phyloP scores from a whole-genome alignment of 2,329 filamentous ascomycete genomes.

The Xylaria sp. region DNA sequence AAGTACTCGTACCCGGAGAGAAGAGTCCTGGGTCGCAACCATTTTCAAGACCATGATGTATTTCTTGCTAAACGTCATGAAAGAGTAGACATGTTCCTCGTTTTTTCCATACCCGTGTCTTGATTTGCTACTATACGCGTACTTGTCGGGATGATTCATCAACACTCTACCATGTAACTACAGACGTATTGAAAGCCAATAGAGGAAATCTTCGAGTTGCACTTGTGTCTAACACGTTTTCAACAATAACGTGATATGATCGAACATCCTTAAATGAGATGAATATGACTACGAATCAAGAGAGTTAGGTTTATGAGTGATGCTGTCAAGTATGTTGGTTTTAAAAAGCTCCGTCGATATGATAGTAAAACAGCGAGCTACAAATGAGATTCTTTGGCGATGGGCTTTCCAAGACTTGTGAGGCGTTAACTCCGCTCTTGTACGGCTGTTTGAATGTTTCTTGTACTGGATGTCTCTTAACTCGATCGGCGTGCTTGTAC shows the following conservation, averaged over 20 bases:
- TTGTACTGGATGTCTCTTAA: background rate
- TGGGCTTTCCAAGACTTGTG: background rate
- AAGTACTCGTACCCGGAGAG: background rate
- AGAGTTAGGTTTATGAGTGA: too few relatives aligned
- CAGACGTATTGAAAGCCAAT: slow-evolving; percentile 6
- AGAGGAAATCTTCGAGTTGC: slow-evolving; percentile 1
- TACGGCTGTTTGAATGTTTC: background rate
- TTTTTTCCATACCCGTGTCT: background rate
- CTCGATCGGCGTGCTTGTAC: background rate
- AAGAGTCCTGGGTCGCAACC: background rate
- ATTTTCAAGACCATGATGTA: background rate
- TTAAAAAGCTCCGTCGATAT: background rate
- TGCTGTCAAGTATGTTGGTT: background rate
- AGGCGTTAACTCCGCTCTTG: background rate
- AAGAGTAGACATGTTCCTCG: background rate
- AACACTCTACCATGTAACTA: background rate
- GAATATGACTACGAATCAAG: too few relatives aligned
- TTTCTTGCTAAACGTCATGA: background rate
- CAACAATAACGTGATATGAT: background rate
- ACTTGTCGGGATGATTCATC: background rate
- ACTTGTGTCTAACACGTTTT: background rate
- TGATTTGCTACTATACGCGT: background rate
- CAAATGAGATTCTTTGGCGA: background rate
- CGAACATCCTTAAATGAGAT: background rate
- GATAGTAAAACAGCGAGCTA: background rate